phyloP scores from a whole-genome alignment of 1,284 basidiomycete species.

The Puccinia horiana region DNA sequence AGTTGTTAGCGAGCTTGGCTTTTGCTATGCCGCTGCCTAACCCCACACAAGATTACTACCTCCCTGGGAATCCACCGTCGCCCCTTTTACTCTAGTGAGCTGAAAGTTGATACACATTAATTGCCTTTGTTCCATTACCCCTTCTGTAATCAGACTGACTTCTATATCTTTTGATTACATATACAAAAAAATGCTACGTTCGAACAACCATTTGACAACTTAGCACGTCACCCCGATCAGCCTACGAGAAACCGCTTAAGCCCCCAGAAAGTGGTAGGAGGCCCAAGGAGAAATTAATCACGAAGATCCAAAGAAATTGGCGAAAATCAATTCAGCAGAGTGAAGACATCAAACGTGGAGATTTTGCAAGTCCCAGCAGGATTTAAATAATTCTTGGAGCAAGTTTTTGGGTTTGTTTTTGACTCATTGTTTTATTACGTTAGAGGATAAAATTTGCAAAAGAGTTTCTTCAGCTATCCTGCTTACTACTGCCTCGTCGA shows the following conservation, averaged over 20 bases:
- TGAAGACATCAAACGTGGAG: slow-evolving; percentile 31
- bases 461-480: not conserved
- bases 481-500: not conserved
- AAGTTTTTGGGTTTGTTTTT: not conserved
- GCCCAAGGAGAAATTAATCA: slow-evolving; percentile 34
- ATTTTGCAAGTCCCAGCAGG: not conserved
- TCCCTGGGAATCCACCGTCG: not conserved
- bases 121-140: not conserved
- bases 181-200: not conserved
- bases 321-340: slow-evolving; percentile 27
- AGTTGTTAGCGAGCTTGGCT: slow-evolving; percentile 20
- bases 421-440: not conserved
- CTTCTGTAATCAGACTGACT: not conserved
- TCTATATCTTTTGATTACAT: not conserved
- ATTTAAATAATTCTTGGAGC: slow-evolving; percentile 2
- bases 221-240: slow-evolving; percentile 40
- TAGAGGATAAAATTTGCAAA: not conserved
- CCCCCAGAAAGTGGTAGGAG: slow-evolving; percentile 4
- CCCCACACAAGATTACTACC: slow-evolving; percentile 1
- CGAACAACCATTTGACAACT: too few relatives aligned
- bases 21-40: slow-evolving; percentile 32
- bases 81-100: slow-evolving; percentile 34
- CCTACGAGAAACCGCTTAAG: slow-evolving; percentile 24
- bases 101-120: not conserved
- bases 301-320: slow-evolving; percentile 38